Evolutionary conservation across 331 rosid species (phyloP).

Genomic region (Malus hybrid): DNA sequence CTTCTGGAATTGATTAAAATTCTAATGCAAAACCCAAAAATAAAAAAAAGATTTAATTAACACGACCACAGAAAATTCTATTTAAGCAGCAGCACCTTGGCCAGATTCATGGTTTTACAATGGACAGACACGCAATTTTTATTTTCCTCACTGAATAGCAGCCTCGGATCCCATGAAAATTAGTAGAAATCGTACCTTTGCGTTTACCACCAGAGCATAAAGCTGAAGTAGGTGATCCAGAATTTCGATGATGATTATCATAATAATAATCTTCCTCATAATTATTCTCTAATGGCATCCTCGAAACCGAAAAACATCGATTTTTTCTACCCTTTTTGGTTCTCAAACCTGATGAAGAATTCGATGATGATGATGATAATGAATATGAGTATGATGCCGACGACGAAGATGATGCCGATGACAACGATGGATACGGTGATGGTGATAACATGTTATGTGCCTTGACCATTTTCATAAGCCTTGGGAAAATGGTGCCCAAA

Average conservation of each 20-base stretch:
- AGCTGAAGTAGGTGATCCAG: conserved; percentile 21
- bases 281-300: neutral
- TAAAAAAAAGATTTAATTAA: neutral
- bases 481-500: conserved; percentile 24
- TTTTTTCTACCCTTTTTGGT: neutral
- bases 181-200: neutral
- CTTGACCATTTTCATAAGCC: conserved; percentile 12
- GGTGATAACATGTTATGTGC: conserved; percentile 16
- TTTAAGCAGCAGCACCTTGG: neutral
- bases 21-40: neutral
- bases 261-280: conserved; percentile 2
- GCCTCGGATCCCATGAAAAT: conserved; percentile 17
- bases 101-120: conserved; percentile 17
- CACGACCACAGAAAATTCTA: neutral
- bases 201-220: conserved; percentile 14
- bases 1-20: neutral
- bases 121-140: conserved; percentile 17
- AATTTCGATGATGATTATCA: neutral
- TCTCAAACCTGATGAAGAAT: neutral
- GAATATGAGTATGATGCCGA: conserved; percentile 10
- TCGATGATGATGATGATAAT: conserved; percentile 17
- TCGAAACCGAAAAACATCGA: neutral
- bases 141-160: conserved; percentile 20
- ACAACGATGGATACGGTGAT: conserved; percentile 16
- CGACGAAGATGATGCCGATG: conserved; percentile 16